Evolutionary conservation across 441 rosid genomes (phyloP).

Genomic region (Daphne laureola): DNA sequence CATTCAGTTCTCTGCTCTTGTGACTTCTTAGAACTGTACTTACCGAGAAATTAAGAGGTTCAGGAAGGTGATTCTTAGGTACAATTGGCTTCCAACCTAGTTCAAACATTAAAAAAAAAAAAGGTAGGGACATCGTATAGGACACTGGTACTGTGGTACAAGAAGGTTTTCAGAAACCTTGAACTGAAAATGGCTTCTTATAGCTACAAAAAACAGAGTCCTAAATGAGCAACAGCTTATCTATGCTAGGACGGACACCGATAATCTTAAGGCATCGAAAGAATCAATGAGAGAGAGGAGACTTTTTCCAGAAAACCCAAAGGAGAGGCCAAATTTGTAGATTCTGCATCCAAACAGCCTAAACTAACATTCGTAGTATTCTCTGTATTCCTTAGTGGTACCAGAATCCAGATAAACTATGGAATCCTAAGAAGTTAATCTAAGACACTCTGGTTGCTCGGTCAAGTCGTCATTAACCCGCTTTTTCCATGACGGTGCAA

Average conservation of each 20-base stretch:
- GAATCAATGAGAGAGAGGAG: not conserved
- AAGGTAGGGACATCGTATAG: not conserved
- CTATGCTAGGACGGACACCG: not conserved
- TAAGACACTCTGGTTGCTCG: too few species aligned
- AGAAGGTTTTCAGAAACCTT: constrained; percentile 4
- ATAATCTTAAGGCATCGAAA: not conserved
- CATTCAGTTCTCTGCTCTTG: constrained; percentile 31
- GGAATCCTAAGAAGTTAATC: too few species aligned
- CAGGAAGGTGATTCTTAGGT: constrained; percentile 12
- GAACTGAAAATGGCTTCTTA: not conserved
- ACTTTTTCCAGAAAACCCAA: too few species aligned
- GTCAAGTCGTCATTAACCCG: too few species aligned
- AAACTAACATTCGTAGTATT: too few species aligned
- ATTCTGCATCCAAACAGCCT: too few species aligned
- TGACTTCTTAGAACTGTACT: constrained; percentile 29
- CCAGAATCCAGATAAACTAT: too few species aligned
- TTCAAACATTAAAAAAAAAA: constrained; percentile 17
- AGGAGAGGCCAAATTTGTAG: too few species aligned
- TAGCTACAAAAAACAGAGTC: not conserved
- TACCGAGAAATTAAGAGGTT: constrained; percentile 21
- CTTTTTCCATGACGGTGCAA: too few species aligned
- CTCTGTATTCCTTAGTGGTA: too few species aligned
- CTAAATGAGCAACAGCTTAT: not conserved
- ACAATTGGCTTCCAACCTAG: constrained; percentile 15
- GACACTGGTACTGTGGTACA: not conserved